These are phyloP conservation scores for Echria macrotheca DNA, from an alignment of 495 filamentous ascomycete species.

Conservation along the genomic window DNA sequence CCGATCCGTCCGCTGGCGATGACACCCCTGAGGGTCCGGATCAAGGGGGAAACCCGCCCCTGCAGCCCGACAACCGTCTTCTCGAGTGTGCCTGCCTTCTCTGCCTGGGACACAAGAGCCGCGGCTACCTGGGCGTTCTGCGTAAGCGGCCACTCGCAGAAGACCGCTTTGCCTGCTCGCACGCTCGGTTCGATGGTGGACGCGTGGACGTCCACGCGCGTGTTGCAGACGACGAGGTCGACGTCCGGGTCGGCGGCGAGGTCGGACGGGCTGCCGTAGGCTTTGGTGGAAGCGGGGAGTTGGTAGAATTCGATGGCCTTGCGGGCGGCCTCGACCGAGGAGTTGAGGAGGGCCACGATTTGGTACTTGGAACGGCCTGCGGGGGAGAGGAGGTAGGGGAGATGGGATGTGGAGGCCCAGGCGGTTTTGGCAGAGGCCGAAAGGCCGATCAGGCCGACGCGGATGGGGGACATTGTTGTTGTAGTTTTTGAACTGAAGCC, in stretches of 20 bases:
- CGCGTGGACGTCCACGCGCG: constrained; percentile 51
- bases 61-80: constrained; percentile 51
- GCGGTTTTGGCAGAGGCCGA: constrained; percentile 39
- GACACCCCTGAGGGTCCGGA: constrained; percentile 41
- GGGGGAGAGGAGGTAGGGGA: constrained; percentile 48
- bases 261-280: constrained; percentile 47
- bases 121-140: constrained; percentile 29
- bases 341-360: constrained; percentile 57
- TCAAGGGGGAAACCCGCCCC: constrained; percentile 38
- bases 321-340: constrained; percentile 42
- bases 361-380: constrained; percentile 39
- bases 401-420: constrained; percentile 53
- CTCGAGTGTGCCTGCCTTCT: constrained; percentile 25
- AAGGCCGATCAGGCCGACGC: constrained; percentile 55
- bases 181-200: constrained; percentile 35
- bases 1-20: constrained; percentile 47
- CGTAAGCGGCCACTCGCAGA: constrained; percentile 54
- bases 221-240: constrained; percentile 53
- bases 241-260: constrained; percentile 44
- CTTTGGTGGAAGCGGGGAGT: constrained; percentile 37
- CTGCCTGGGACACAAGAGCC: constrained; percentile 36
- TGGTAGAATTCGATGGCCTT: constrained; percentile 42
- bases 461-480: constrained; percentile 45
- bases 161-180: constrained; percentile 51
- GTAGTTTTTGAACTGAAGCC: constrained; percentile 47